Conservation (phyloP, 306 rosid species). For the Ammopiptanthus mongolicus region DNA sequence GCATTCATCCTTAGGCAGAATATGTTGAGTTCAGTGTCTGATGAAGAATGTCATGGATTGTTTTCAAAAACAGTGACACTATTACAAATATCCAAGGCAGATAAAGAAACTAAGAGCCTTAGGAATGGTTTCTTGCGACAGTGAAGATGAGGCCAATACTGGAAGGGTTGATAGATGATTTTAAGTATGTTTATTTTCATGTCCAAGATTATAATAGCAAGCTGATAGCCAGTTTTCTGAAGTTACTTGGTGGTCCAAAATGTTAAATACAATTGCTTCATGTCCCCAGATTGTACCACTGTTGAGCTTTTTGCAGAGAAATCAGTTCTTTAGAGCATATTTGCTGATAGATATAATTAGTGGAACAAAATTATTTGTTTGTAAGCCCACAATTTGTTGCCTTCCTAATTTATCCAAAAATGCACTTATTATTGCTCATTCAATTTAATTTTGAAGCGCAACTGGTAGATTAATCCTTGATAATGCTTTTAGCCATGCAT, state of each 20-base stretch:
- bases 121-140: neutral
- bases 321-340: neutral
- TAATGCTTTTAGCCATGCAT: neutral
- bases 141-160: neutral
- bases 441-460: neutral
- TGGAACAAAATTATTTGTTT: neutral
- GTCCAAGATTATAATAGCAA: neutral
- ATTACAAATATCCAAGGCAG: neutral
- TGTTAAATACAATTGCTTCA: neutral
- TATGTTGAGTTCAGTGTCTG: neutral
- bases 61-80: neutral
- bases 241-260: neutral
- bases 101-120: neutral
- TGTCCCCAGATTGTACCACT: neutral
- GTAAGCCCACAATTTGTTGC: neutral
- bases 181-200: neutral
- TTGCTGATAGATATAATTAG: neutral
- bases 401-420: too few relatives aligned
- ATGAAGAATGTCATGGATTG: neutral
- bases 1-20: neutral
- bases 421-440: neutral
- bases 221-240: neutral
- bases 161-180: neutral
- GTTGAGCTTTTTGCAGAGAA: neutral
- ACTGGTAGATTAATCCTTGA: too few relatives aligned